These are phyloP conservation scores for Tolypocladium cylindrosporum DNA, from an alignment of 2,329 filamentous ascomycete species.

Conservation along the genomic window DNA sequence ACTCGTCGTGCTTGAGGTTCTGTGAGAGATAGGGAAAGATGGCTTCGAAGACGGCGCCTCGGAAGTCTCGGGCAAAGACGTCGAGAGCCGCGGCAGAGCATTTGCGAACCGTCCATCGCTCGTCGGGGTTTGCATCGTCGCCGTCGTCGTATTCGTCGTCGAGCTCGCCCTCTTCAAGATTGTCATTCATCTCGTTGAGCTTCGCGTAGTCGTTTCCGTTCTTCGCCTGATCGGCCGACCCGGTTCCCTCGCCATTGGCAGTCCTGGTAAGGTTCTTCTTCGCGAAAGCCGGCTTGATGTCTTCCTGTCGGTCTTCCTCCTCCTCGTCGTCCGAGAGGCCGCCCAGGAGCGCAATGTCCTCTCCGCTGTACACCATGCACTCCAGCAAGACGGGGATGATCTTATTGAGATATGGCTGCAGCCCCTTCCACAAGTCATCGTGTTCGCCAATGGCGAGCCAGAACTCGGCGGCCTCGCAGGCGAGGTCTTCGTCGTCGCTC, in stretches of 20 bases:
- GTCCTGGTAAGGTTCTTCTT: constrained; percentile 53
- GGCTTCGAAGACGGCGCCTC: constrained; percentile 76
- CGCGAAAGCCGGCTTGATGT: constrained; percentile 88
- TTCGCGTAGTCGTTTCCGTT: constrained; percentile 47
- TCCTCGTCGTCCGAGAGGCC: constrained; percentile 84
- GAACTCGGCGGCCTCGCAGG: constrained; percentile 92
- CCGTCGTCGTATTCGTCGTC: constrained; percentile 63
- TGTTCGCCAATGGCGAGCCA: constrained; percentile 93
- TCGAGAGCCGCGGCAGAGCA: constrained; percentile 94
- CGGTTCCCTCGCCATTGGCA: constrained; percentile 39
- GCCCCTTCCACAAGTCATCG: constrained; percentile 61
- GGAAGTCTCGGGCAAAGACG: constrained; percentile 85
- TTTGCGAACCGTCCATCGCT: constrained; percentile 91
- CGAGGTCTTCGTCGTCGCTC: constrained; percentile 78
- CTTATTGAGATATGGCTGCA: constrained; percentile 69
- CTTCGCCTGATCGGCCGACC: constrained; percentile 39
- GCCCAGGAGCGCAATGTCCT: constrained; percentile 79
- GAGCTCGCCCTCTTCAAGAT: constrained; percentile 81
- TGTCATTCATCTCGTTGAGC: constrained; percentile 54
- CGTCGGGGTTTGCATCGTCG: constrained; percentile 75
- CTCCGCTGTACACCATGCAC: constrained; percentile 93
- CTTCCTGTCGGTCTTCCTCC: constrained; percentile 77
- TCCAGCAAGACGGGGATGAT: constrained; percentile 86
- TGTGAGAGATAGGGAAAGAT: constrained; percentile 88
- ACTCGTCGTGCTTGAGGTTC: constrained; percentile 79